Base-by-base conservation (phyloP, 148 eudicot genomes). In the Rhododendron williamsianum region DNA sequence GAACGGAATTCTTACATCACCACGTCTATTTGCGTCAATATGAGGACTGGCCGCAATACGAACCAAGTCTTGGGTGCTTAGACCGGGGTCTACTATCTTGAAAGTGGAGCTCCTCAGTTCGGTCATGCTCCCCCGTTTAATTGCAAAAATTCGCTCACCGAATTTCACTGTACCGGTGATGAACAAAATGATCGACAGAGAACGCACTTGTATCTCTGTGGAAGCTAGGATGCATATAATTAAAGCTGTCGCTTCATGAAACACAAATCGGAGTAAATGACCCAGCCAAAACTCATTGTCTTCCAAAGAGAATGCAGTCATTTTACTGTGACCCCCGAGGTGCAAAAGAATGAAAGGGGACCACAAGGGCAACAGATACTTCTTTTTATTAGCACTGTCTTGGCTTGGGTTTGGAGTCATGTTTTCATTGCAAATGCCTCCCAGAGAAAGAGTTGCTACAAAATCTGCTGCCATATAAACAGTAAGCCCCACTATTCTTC, bases 271-370 rank as follows among this genome's bases (percentile, higher is more conserved):
- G 6, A 80, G 16, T 45, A 80, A 0, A 25, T 80, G 60, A n/a
- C 30, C 13, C 0, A 80, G 82, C 82, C 82, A 48, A 33, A 46
- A 80, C 60, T 80, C 82, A 2, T 80, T 15, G 82, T 80, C 82
- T 0, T 1, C 82, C 33, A 80, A 80, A 46, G 82, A 80, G 56
- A 48, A 80, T 3, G 60, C 35, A 0, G 82, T 48, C 56, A 80
- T 48, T 6, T 46, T 80, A 80, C 56, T 80, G 43, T 80, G 65
- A 25, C 56, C 15, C 33, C 56, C 82, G 12, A 80, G 82, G 82
- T 80, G 82, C 54, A 80, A 30, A 51, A 80, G 82, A 49, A 80
- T 48, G 60, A 80, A 25, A 45, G 82, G 82, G 21, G 82, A 52
- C 82, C 82, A 80, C 0, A 80, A 19, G 63, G 82, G 43, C 30